Percentiles rank a stretch among this genome's conserved stretches.
These are phyloP conservation scores for Colletotrichum sp. DNA, from an alignment of 2,329 filamentous ascomycete species.

Conservation along the genomic window DNA sequence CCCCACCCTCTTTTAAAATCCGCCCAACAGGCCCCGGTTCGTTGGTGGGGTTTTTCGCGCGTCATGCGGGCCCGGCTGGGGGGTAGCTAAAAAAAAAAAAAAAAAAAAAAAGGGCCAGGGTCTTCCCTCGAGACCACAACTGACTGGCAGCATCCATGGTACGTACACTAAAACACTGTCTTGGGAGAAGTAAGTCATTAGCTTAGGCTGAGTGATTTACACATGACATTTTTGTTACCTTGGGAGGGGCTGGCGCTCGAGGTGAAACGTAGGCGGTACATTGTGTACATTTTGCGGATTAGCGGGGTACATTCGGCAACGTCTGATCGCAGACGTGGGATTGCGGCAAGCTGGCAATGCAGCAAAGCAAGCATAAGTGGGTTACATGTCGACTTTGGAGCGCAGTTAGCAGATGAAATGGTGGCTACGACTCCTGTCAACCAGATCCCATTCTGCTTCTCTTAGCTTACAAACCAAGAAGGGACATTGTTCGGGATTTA, in stretches of 20 bases:
- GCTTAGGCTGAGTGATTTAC: background rate
- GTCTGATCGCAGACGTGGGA: background rate
- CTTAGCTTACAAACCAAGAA: background rate
- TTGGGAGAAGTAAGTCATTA: background rate
- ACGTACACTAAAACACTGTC: background rate
- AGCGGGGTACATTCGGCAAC: background rate
- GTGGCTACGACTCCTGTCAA: background rate
- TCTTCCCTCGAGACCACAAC: background rate
- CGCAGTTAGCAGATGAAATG: background rate
- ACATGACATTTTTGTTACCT: background rate
- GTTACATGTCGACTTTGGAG: background rate
- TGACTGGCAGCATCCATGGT: background rate
- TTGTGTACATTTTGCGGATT: background rate
- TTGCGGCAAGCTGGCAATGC: background rate
- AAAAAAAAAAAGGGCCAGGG: background rate
- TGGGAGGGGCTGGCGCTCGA: background rate
- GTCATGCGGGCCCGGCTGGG: too few species aligned
- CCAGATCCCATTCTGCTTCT: background rate
- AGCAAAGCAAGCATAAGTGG: background rate
- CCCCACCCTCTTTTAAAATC: too few species aligned
- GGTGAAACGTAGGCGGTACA: background rate
- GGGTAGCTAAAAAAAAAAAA: too few species aligned
- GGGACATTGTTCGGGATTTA: background rate
- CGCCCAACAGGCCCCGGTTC: too few species aligned
- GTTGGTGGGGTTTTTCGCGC: too few species aligned